Conservation (phyloP, 352 stramenopile genomes). For the Globisporangium camurandrum region DNA sequence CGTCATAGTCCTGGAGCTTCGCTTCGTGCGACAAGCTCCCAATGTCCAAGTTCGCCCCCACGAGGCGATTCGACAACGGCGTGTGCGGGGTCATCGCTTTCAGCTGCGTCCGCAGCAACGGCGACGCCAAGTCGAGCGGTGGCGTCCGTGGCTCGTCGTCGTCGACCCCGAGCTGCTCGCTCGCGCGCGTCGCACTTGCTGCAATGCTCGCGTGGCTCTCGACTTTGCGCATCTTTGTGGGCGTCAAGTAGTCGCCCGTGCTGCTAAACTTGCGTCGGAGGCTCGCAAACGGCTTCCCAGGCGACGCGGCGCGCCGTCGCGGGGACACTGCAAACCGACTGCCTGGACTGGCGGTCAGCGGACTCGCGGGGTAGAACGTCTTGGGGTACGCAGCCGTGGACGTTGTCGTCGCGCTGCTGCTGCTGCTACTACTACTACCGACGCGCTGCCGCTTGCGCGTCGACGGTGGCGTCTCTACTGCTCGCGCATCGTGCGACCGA, state of each 20-base stretch:
- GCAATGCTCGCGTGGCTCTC: conserved; percentile 21
- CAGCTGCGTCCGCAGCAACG: conserved; percentile 67
- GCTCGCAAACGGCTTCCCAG: conserved; percentile 23
- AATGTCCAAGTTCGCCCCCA: conserved; percentile 66
- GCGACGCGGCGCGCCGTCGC: too few relatives aligned
- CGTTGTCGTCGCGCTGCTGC: conserved; percentile 13
- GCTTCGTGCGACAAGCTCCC: conserved; percentile 64
- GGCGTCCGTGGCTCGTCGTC: conserved; percentile 60
- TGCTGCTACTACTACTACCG: too few relatives aligned
- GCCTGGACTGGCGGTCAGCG: conserved; percentile 9
- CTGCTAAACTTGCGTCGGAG: conserved; percentile 68
- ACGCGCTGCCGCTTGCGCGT: conserved; percentile 44
- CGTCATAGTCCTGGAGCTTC: conserved; percentile 58
- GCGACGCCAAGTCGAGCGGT: conserved; percentile 65
- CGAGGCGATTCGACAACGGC: conserved; percentile 75
- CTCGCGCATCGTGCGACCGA: background rate
- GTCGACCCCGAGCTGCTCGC: conserved; percentile 28
- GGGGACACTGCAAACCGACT: too few relatives aligned
- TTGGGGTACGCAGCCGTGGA: conserved; percentile 34
- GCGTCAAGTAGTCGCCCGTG: conserved; percentile 36
- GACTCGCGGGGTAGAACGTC: conserved; percentile 32
- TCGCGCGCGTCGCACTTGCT: conserved; percentile 23
- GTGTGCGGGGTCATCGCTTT: conserved; percentile 82
- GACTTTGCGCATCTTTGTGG: conserved; percentile 18
- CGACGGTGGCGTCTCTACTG: conserved; percentile 15